A percentile compares a stretch with the other conserved stretches of the same genome.
Conservation (phyloP, 495 filamentous ascomycete species). For the Aspergillus heteromorphus region DNA sequence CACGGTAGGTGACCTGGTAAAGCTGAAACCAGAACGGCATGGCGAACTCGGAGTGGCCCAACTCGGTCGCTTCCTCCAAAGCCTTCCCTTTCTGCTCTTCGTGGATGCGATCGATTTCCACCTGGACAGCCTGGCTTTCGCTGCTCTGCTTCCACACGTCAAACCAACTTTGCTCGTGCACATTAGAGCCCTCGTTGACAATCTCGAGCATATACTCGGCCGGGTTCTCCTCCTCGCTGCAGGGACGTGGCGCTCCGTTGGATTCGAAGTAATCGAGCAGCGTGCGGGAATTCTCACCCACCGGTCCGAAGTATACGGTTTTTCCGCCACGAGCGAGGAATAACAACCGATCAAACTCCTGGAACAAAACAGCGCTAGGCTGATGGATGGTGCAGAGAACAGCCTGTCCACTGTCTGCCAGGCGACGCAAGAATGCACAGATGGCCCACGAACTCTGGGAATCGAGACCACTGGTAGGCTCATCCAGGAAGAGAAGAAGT, state of each 20-base stretch:
- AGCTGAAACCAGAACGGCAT: constrained; percentile 47
- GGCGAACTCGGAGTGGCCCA: constrained; percentile 34
- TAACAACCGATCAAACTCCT: constrained; percentile 82
- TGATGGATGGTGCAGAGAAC: constrained; percentile 95
- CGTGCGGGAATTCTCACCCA: constrained; percentile 66
- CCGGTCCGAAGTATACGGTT: constrained; percentile 83
- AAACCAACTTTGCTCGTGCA: constrained; percentile 59
- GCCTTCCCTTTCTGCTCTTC: constrained; percentile 42
- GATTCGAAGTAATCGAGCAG: constrained; percentile 72
- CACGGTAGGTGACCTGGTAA: constrained; percentile 36
- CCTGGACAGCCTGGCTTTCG: not conserved
- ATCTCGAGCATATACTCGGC: constrained; percentile 91
- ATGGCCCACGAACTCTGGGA: constrained; percentile 84
- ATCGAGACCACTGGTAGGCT: constrained; percentile 78
- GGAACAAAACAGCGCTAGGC: constrained; percentile 85
- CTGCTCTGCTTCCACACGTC: constrained; percentile 63
- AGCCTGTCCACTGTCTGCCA: constrained; percentile 82
- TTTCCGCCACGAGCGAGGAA: constrained; percentile 74
- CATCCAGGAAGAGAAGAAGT: constrained; percentile 84
- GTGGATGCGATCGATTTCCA: constrained; percentile 44
- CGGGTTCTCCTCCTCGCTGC: constrained; percentile 65
- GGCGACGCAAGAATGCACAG: constrained; percentile 67
- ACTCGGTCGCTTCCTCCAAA: constrained; percentile 23
- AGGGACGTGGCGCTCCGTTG: constrained; percentile 57
- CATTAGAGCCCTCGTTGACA: constrained; percentile 39